Evolutionary conservation across 1,284 basidiomycete species (phyloP).

Genomic region (Coniferiporia sulphurascens): DNA sequence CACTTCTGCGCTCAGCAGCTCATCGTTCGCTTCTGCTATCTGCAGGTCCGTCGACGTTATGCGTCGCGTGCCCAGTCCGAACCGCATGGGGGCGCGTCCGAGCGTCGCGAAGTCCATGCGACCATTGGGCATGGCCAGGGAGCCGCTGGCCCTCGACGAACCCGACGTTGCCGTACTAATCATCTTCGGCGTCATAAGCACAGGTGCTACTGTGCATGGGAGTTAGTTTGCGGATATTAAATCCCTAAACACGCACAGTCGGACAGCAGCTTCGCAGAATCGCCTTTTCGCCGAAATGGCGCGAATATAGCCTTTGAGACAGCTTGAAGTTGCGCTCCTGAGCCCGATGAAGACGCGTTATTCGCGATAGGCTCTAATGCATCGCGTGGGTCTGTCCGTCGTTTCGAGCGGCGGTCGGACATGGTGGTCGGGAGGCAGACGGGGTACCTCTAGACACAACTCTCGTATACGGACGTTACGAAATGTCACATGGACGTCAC

Average conservation of each 20-base stretch:
- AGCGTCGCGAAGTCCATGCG: conserved; percentile 66
- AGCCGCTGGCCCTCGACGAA: conserved; percentile 45
- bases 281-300: conserved; percentile 64
- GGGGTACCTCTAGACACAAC: no score
- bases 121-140: conserved; percentile 35
- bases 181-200: conserved; percentile 85
- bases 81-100: conserved; percentile 64
- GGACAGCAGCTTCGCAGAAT: conserved; percentile 64
- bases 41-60: conserved; percentile 79
- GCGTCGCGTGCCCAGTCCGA: conserved; percentile 59
- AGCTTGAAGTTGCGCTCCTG: conserved; percentile 38
- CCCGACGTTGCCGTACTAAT: conserved; percentile 62
- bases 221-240: conserved; percentile 1
- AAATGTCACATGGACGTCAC: neutral
- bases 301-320: conserved; percentile 64
- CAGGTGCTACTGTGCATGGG: conserved; percentile 68
- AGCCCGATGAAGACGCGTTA: conserved; percentile 6
- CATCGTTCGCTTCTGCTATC: conserved; percentile 78
- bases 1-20: conserved; percentile 67
- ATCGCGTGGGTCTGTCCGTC: conserved; percentile 13
- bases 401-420: conserved; percentile 14
- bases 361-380: conserved; percentile 17
- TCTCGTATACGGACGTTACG: neutral
- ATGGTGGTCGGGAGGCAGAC: conserved; percentile 6
- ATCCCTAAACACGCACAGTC: conserved; percentile 49